phyloP scores from a whole-genome alignment of 148 eudicot genomes.

The Fagopyrum tataricum region DNA sequence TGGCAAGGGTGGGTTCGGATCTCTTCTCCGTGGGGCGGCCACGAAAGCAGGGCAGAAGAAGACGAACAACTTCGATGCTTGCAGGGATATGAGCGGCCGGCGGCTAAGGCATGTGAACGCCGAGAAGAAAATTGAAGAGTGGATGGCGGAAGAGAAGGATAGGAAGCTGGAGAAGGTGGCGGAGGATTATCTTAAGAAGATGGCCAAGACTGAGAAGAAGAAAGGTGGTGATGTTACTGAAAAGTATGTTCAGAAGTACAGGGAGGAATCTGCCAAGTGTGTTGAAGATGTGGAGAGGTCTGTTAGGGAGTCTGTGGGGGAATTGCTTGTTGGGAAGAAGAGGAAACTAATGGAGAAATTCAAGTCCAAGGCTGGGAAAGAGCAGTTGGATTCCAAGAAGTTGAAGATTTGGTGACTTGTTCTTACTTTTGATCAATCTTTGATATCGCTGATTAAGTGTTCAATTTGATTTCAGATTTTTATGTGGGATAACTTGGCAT shows the following conservation, averaged over 20 bases:
- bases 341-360: conserved; percentile 27
- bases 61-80: conserved; percentile 94
- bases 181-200: conserved; percentile 77
- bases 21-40: conserved; percentile 83
- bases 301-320: conserved; percentile 66
- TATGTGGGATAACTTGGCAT: not conserved
- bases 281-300: conserved; percentile 74
- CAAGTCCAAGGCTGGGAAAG: conserved; percentile 27
- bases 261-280: conserved; percentile 64
- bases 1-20: conserved; percentile 97
- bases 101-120: conserved; percentile 90
- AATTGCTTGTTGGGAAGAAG: conserved; percentile 26
- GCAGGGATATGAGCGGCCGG: conserved; percentile 97
- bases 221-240: conserved; percentile 44
- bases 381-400: conserved; percentile 39
- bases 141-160: conserved; percentile 74
- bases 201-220: conserved; percentile 39
- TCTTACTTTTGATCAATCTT: not conserved
- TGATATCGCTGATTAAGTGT: not conserved
- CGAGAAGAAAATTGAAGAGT: conserved; percentile 94
- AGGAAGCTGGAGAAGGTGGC: conserved; percentile 85
- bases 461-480: not conserved
- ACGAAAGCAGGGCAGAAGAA: conserved; percentile 95
- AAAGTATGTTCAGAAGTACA: conserved; percentile 73
- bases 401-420: conserved; percentile 70